Percentiles rank a stretch among this genome's conserved stretches.
These are phyloP conservation scores for Chrysoporthe puriensis DNA, from an alignment of 2,329 filamentous ascomycete species.

Conservation along the genomic window DNA sequence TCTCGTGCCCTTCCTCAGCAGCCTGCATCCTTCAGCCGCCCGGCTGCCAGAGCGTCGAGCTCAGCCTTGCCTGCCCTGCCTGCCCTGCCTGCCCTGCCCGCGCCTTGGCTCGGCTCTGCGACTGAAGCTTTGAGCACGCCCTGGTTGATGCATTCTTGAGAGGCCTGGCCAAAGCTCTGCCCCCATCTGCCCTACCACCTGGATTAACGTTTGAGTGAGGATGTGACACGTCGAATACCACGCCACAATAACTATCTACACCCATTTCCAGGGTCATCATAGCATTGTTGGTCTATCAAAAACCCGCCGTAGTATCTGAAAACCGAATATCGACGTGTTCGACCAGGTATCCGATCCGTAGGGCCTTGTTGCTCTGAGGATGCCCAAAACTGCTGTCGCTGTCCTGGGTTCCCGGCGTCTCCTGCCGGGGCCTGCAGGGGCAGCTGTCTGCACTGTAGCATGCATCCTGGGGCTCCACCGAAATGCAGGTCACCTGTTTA, in stretches of 20 bases:
- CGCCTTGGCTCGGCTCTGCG: not conserved
- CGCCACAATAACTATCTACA: not conserved
- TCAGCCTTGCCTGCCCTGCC: not conserved
- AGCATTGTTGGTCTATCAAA: not conserved
- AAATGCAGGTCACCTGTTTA: not conserved
- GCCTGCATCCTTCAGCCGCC: too few relatives aligned
- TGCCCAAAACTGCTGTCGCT: not conserved
- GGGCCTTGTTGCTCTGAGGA: not conserved
- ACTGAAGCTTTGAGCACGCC: not conserved
- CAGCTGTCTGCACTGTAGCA: not conserved
- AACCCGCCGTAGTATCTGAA: not conserved
- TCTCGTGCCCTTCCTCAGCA: too few relatives aligned
- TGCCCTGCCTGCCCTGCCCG: not conserved
- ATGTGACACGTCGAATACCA: not conserved
- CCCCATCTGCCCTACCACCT: not conserved
- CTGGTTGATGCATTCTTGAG: not conserved
- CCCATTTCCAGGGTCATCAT: not conserved
- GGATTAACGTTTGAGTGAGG: not conserved
- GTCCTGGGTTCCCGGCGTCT: not conserved
- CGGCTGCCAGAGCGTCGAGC: not conserved
- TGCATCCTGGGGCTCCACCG: not conserved
- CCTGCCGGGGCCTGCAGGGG: conserved; percentile 2
- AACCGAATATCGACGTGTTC: not conserved
- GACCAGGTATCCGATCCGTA: not conserved
- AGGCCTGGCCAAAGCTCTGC: not conserved